Conservation (phyloP, 352 stramenopile genomes). For the Pythium monospermum region DNA sequence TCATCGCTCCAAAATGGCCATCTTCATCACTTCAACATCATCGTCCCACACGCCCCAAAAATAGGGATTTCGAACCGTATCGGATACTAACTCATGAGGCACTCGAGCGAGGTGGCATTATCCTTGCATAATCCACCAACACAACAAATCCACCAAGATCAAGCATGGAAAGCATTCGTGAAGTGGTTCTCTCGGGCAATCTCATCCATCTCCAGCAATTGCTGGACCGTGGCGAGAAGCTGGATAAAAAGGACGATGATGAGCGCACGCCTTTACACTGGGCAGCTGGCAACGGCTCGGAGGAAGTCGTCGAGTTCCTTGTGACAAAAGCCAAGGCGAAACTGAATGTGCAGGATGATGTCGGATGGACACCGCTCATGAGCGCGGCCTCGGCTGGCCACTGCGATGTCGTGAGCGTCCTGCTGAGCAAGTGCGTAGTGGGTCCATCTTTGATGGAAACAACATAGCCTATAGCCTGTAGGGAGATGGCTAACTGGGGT, state of each 20-base stretch:
- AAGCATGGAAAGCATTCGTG: constrained; percentile 7
- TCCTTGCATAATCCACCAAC: not conserved
- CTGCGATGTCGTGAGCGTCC: constrained; percentile 39
- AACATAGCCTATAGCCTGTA: no score
- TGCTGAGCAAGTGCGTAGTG: constrained; percentile 50
- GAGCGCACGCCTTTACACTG: constrained; percentile 71
- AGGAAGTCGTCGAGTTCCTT: constrained; percentile 60
- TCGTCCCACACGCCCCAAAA: constrained; percentile 13
- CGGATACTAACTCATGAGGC: no score
- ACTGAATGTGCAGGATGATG: constrained; percentile 66
- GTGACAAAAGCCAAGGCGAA: constrained; percentile 27
- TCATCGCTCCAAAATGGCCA: not conserved
- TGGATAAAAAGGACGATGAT: constrained; percentile 64
- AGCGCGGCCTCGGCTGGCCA: constrained; percentile 63
- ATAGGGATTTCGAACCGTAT: no score
- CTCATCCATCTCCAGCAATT: constrained; percentile 26
- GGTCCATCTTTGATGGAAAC: not conserved
- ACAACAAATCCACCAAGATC: constrained; percentile 2
- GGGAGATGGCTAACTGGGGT: no score
- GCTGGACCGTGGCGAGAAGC: constrained; percentile 21
- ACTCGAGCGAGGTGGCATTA: no score
- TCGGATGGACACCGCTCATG: constrained; percentile 74
- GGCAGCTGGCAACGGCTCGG: constrained; percentile 37
- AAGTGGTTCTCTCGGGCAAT: constrained; percentile 7
- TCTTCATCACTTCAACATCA: constrained; percentile 10